These are phyloP conservation scores for Paecilomyces niveus DNA, from an alignment of 2,329 filamentous ascomycete genomes.

Conservation along the genomic window DNA sequence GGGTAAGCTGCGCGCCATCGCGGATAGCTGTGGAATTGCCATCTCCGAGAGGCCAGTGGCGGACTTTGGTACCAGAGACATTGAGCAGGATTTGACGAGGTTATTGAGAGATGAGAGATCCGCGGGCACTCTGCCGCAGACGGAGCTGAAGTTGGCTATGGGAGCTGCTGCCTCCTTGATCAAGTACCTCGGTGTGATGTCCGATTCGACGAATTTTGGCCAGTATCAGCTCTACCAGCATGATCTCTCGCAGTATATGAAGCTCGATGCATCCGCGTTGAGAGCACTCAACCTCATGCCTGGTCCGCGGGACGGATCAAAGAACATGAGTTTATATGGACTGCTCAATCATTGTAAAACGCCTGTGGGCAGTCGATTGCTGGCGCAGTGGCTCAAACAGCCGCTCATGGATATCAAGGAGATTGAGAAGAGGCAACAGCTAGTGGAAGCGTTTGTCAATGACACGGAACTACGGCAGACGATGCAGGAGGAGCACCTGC, in stretches of 20 bases:
- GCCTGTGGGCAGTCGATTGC: constrained; percentile 76
- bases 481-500: constrained; percentile 92
- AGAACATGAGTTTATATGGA: constrained; percentile 94
- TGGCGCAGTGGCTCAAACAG: constrained; percentile 97
- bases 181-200: constrained; percentile 85
- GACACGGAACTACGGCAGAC: constrained; percentile 91
- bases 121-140: constrained; percentile 71
- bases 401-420: constrained; percentile 85
- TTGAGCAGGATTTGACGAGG: constrained; percentile 87
- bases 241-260: constrained; percentile 96
- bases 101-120: constrained; percentile 81
- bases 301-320: constrained; percentile 85
- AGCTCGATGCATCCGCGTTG: constrained; percentile 86
- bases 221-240: constrained; percentile 97
- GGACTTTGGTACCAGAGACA: constrained; percentile 84
- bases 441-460: constrained; percentile 89
- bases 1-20: constrained; percentile 77
- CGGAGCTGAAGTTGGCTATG: constrained; percentile 93
- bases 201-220: constrained; percentile 90
- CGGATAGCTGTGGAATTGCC: constrained; percentile 85
- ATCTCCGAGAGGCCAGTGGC: constrained; percentile 68
- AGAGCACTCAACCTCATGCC: constrained; percentile 97
- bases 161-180: constrained; percentile 87
- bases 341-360: constrained; percentile 97
- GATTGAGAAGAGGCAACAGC: constrained; percentile 83